Percentiles rank a stretch among this genome's conserved stretches.
phyloP scores from a whole-genome alignment of 345 rosid species.

The Acer negundo region DNA sequence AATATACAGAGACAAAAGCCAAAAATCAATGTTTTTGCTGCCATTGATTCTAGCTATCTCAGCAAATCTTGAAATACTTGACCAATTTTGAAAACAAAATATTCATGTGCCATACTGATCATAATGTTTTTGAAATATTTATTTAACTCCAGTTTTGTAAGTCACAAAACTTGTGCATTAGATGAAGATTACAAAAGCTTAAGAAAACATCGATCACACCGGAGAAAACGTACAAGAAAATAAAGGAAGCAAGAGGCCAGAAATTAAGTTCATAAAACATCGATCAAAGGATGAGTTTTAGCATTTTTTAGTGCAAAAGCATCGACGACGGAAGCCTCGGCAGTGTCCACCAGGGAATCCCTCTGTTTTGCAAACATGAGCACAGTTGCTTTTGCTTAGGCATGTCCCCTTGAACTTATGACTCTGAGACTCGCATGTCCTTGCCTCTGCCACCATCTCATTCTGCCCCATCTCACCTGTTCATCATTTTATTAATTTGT shows the following conservation, averaged over 20 bases:
- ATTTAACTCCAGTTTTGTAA: no score
- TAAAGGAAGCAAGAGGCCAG: background rate
- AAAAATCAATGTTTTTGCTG: no score
- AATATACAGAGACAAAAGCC: no score
- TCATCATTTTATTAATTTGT: background rate
- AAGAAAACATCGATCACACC: no score
- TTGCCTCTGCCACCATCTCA: conserved; percentile 29
- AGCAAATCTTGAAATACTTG: no score
- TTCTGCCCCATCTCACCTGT: conserved; percentile 13
- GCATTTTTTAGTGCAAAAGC: conserved; percentile 45
- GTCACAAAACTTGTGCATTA: no score
- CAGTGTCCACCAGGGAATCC: conserved; percentile 42
- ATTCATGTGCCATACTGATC: no score
- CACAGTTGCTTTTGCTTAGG: conserved; percentile 35
- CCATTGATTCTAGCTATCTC: no score
- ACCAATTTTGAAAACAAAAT: no score
- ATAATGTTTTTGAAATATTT: no score
- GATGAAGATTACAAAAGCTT: no score
- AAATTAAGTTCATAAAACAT: background rate
- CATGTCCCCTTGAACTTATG: conserved; percentile 41
- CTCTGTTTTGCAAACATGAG: conserved; percentile 37
- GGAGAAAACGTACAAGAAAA: no score
- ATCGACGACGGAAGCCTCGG: conserved; percentile 44
- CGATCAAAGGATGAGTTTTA: conserved; percentile 7
- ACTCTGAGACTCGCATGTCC: conserved; percentile 45